These are phyloP conservation scores for Oryza punctata DNA, from an alignment of 176 grass and related monocot genomes.

Conservation along the genomic window DNA sequence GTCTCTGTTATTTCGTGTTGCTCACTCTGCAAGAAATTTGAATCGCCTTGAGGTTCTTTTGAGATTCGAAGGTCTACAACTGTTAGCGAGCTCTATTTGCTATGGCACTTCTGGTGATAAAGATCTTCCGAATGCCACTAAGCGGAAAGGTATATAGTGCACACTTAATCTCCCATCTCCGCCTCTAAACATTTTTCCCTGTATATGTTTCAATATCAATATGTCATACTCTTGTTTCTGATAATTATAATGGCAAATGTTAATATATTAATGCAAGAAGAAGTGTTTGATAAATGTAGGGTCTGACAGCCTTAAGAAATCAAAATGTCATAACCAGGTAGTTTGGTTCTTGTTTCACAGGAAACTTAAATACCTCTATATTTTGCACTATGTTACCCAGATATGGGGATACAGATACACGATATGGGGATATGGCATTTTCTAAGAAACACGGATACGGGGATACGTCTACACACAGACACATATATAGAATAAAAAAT, in stretches of 20 bases:
- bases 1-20: constrained; percentile 71
- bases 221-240: not conserved
- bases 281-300: not conserved
- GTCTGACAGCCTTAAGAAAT: not conserved
- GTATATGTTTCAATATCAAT: not conserved
- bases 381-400: too few species aligned
- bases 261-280: not conserved
- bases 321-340: not conserved
- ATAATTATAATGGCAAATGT: not conserved
- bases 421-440: too few species aligned
- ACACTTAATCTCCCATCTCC: not conserved
- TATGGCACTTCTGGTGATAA: constrained; percentile 72
- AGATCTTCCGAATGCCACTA: constrained; percentile 60
- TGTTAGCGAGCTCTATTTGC: constrained; percentile 84
- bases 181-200: not conserved
- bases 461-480: too few species aligned
- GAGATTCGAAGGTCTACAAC: constrained; percentile 80
- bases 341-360: constrained; percentile 1
- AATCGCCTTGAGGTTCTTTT: constrained; percentile 83
- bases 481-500: too few species aligned
- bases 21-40: constrained; percentile 69
- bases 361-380: not conserved
- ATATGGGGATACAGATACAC: too few species aligned
- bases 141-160: constrained; percentile 60
- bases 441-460: too few species aligned